Evolutionary conservation across 108 stramenopile species (phyloP).

Genomic region (Cyclotella kingstonii): DNA sequence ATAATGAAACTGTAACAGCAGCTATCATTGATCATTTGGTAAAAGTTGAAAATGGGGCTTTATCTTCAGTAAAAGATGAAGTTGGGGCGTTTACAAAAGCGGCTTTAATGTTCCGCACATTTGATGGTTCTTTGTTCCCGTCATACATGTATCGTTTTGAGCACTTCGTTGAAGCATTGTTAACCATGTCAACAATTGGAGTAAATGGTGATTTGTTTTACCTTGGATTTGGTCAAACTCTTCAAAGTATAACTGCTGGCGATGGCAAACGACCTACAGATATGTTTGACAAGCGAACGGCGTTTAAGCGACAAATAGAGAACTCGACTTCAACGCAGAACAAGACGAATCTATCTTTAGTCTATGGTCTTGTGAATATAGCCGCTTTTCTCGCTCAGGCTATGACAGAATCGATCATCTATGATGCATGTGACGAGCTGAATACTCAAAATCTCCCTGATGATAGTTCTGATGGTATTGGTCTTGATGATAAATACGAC

Average conservation of each 20-base stretch:
- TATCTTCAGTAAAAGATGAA: slow-evolving; percentile 12
- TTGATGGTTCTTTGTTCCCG: slow-evolving; percentile 34
- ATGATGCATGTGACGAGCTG: slow-evolving; percentile 52
- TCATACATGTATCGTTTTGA: slow-evolving; percentile 35
- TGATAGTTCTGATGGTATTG: slow-evolving; percentile 20
- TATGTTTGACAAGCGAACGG: not conserved
- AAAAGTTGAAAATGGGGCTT: slow-evolving; percentile 27
- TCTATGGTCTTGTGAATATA: slow-evolving; percentile 48
- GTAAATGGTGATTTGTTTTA: slow-evolving; percentile 33
- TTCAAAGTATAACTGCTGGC: too few species aligned
- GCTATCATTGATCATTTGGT: slow-evolving; percentile 28
- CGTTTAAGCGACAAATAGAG: not conserved
- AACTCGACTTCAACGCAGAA: slow-evolving; percentile 4
- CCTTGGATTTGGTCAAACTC: slow-evolving; percentile 21
- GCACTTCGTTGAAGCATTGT: slow-evolving; percentile 32
- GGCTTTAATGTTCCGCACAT: slow-evolving; percentile 22
- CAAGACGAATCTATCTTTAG: slow-evolving; percentile 12
- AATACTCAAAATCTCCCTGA: slow-evolving; percentile 31
- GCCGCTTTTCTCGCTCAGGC: slow-evolving; percentile 52
- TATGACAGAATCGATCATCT: slow-evolving; percentile 49
- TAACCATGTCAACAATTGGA: slow-evolving; percentile 21
- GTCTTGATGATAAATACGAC: slow-evolving; percentile 40
- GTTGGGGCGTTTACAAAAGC: slow-evolving; percentile 23
- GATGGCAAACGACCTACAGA: too few species aligned
- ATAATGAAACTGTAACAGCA: slow-evolving; percentile 14